Evolutionary conservation across 306 rosid species (phyloP).

Genomic region (Vigna hirtella): DNA sequence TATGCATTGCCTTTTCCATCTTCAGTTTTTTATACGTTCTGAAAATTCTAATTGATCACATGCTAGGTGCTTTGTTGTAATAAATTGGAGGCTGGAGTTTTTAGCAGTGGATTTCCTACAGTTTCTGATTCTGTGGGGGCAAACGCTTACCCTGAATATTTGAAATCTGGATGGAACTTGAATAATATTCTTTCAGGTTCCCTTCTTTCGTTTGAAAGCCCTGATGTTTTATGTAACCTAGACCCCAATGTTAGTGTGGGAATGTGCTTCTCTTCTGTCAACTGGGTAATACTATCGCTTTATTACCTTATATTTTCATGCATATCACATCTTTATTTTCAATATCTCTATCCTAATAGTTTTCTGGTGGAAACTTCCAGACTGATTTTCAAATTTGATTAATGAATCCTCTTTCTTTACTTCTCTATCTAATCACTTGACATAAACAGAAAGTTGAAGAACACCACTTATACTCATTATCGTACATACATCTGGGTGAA

Average conservation of each 20-base stretch:
- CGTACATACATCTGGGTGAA: slow-evolving; percentile 79
- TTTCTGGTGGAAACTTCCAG: slow-evolving; percentile 16
- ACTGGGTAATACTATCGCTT: slow-evolving; percentile 66
- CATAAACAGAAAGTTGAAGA: slow-evolving; percentile 78
- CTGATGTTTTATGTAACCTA: slow-evolving; percentile 51
- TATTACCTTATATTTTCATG: slow-evolving; percentile 17
- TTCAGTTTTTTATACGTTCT: slow-evolving; percentile 42
- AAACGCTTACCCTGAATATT: slow-evolving; percentile 49
- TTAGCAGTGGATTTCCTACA: slow-evolving; percentile 76
- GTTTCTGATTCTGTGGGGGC: slow-evolving; percentile 45
- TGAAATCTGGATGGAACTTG: slow-evolving; percentile 86
- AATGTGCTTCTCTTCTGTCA: slow-evolving; percentile 82
- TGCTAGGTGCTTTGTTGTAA: slow-evolving; percentile 68
- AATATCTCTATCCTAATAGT: slow-evolving; percentile 8
- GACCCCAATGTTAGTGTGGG: slow-evolving; percentile 66
- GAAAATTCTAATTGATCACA: slow-evolving; percentile 41
- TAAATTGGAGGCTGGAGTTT: slow-evolving; percentile 49
- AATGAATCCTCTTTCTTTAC: slow-evolving; percentile 14
- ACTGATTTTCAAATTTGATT: slow-evolving; percentile 5
- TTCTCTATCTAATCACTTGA: slow-evolving; percentile 17
- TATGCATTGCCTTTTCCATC: slow-evolving; percentile 39
- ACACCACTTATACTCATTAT: slow-evolving; percentile 72
- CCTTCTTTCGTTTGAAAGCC: slow-evolving; percentile 83
- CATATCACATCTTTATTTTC: slow-evolving; percentile 23
- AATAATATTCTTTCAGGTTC: slow-evolving; percentile 70